phyloP scores from a whole-genome alignment of 2,329 filamentous ascomycete species.

The Stenocarpella maydis region DNA sequence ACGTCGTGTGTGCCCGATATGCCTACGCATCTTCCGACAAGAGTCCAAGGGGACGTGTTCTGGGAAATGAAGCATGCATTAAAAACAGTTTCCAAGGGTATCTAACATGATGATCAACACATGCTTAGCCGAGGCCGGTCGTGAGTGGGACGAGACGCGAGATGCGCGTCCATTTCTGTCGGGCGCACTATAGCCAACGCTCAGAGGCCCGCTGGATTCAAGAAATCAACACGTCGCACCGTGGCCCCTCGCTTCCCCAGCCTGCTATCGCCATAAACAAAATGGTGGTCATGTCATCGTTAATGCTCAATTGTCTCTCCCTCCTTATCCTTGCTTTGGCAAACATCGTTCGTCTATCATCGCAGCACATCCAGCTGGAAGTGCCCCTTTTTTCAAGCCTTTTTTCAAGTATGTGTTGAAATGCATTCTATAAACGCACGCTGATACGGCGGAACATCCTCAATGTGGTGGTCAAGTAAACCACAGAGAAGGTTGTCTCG shows the following conservation, averaged over 20 bases:
- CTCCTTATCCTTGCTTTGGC: background rate
- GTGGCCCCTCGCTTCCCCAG: background rate
- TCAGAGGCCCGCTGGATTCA: constrained; percentile 10
- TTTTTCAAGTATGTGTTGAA: constrained; percentile 19
- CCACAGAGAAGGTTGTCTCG: constrained; percentile 1
- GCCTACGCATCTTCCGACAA: background rate
- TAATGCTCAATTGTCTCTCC: background rate
- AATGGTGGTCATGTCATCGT: constrained; percentile 20
- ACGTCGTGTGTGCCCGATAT: no score
- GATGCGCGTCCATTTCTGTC: background rate
- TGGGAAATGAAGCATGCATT: constrained; percentile 8
- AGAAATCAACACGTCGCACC: constrained; percentile 9
- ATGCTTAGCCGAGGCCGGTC: constrained; percentile 16
- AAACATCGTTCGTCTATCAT: constrained; percentile 15
- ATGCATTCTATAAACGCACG: constrained; percentile 18
- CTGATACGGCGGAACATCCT: background rate
- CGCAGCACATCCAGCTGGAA: background rate
- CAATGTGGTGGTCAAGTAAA: background rate
- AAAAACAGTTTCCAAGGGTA: constrained; percentile 31
- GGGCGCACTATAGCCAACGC: background rate
- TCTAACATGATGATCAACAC: constrained; percentile 35
- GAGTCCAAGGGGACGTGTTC: background rate
- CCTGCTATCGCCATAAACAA: background rate
- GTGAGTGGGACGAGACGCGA: background rate
- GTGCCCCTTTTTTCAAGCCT: constrained; percentile 26